Evolutionary conservation across 495 filamentous ascomycete species (phyloP).

Genomic region (Podospora tetraspora): DNA sequence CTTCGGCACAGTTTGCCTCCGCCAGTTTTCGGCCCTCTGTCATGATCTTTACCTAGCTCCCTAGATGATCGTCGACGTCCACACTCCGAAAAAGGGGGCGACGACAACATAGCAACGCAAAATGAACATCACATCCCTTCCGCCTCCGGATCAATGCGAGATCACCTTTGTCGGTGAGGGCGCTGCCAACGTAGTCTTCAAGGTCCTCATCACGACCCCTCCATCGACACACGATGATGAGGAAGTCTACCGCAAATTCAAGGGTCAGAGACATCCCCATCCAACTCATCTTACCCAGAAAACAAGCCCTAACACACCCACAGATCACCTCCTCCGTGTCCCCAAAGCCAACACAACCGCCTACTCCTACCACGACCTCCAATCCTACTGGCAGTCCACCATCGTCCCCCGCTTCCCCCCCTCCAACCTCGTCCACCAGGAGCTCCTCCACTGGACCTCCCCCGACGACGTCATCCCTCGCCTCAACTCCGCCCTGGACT

Average conservation of each 20-base stretch:
- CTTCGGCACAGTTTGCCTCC: no score
- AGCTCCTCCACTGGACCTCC: constrained; percentile 42
- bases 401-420: constrained; percentile 55
- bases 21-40: not conserved
- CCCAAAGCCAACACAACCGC: constrained; percentile 57
- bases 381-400: constrained; percentile 51
- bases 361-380: constrained; percentile 50
- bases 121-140: not conserved
- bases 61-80: not conserved
- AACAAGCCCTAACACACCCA: not conserved
- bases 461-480: constrained; percentile 20
- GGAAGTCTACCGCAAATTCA: not conserved
- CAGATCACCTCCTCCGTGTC: constrained; percentile 58
- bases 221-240: not conserved
- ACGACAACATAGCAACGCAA: not conserved
- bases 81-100: not conserved
- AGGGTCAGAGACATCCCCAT: not conserved
- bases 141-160: constrained; percentile 17
- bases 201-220: constrained; percentile 27
- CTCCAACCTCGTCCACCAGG: constrained; percentile 56
- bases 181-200: constrained; percentile 67
- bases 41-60: not conserved
- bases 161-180: constrained; percentile 50
- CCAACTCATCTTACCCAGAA: not conserved
- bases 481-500: constrained; percentile 49